phyloP scores from a whole-genome alignment of 805 yeast genomes.

The Sporopachydermia quercuum region DNA sequence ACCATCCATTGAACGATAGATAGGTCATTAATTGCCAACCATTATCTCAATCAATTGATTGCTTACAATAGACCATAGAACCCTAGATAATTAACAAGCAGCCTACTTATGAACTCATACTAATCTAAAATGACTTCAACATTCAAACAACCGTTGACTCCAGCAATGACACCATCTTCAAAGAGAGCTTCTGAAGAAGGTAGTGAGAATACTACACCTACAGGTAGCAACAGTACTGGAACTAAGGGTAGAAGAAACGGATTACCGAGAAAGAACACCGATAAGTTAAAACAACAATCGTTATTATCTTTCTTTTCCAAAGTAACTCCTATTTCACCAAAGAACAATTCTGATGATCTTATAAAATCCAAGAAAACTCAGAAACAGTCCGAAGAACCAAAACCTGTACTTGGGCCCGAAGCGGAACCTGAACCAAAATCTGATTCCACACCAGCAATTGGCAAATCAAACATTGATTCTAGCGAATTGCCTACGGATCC shows the following conservation, averaged over 20 bases:
- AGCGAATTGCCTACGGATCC: not conserved
- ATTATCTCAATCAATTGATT: too few relatives aligned
- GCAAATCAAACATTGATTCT: too few relatives aligned
- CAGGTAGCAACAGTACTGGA: not conserved
- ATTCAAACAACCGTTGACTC: not conserved
- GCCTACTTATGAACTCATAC: too few relatives aligned
- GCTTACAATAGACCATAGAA: too few relatives aligned
- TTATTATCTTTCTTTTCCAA: slow-evolving; percentile 2
- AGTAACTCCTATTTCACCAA: not conserved
- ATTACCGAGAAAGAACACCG: not conserved
- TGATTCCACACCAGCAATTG: too few relatives aligned
- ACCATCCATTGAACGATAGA: too few relatives aligned
- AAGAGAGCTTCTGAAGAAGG: not conserved
- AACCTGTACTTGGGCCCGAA: not conserved
- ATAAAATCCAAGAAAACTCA: not conserved
- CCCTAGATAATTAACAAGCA: too few relatives aligned
- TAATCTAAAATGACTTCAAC: too few relatives aligned
- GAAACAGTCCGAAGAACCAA: not conserved
- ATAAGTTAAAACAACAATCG: slow-evolving; percentile 3
- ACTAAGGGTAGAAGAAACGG: not conserved
- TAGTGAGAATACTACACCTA: not conserved
- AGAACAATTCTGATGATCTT: not conserved
- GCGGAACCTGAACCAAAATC: not conserved
- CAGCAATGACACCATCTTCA: not conserved
- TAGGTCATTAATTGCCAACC: too few relatives aligned